Conservation (phyloP, 2,329 filamentous ascomycete species). For the Fusarium vanettenii region DNA sequence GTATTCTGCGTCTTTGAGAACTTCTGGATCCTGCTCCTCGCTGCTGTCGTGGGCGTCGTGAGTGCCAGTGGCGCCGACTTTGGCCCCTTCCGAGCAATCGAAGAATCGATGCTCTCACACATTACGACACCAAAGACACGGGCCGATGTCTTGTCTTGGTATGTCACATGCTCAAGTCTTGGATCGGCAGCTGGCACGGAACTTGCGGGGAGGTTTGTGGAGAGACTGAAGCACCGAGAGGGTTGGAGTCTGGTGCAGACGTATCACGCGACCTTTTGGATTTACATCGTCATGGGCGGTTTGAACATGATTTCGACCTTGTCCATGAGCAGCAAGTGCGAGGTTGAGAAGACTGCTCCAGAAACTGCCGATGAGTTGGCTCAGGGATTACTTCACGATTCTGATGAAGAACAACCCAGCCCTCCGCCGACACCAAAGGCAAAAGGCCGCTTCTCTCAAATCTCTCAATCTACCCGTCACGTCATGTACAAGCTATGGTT, state of each 20-base stretch:
- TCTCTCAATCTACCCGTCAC: constrained; percentile 66
- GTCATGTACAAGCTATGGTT: constrained; percentile 75
- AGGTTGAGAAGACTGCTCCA: constrained; percentile 51
- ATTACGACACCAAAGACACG: constrained; percentile 65
- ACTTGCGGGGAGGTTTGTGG: constrained; percentile 62
- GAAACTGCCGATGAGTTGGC: constrained; percentile 32
- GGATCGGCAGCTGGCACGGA: constrained; percentile 67
- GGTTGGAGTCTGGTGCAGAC: constrained; percentile 62
- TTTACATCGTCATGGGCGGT: constrained; percentile 67
- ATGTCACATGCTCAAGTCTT: constrained; percentile 67
- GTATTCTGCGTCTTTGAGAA: constrained; percentile 66
- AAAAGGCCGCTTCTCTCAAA: constrained; percentile 59
- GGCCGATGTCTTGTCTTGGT: constrained; percentile 75
- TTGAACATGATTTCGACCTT: constrained; percentile 61
- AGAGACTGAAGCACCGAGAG: constrained; percentile 56
- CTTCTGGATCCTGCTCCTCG: constrained; percentile 69
- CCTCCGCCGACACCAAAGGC: constrained; percentile 18
- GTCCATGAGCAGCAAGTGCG: constrained; percentile 62
- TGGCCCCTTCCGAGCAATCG: constrained; percentile 74
- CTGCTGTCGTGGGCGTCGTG: constrained; percentile 70
- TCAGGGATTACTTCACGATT: constrained; percentile 42
- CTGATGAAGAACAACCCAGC: constrained; percentile 15
- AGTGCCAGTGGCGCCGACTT: constrained; percentile 74
- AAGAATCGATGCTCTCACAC: constrained; percentile 73
- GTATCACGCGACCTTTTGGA: constrained; percentile 69